Evolutionary conservation across 805 yeast genomes (phyloP).

Genomic region (Wickerhamiella vanderwaltii): DNA sequence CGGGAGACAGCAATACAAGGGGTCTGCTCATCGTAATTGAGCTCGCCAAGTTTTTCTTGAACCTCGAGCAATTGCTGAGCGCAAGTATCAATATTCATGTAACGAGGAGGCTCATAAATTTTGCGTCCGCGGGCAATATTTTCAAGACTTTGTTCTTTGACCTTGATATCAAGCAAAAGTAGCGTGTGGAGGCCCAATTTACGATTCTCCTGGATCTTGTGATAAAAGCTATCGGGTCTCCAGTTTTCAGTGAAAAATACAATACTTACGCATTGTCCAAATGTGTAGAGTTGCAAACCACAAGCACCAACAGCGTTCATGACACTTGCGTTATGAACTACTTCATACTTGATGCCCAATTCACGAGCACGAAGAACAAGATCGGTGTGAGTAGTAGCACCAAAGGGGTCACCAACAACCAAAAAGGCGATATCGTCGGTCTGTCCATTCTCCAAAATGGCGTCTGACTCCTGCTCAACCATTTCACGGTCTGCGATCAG

Average conservation of each 20-base stretch:
- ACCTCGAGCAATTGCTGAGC: constrained; percentile 79
- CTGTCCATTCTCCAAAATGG: constrained; percentile 64
- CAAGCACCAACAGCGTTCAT: constrained; percentile 99
- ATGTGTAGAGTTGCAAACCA: constrained; percentile 86
- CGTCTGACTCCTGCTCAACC: constrained; percentile 81
- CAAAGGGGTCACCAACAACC: constrained; percentile 96
- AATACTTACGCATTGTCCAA: constrained; percentile 94
- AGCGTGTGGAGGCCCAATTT: constrained; percentile 84
- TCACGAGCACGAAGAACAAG: constrained; percentile 84
- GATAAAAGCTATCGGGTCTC: constrained; percentile 94
- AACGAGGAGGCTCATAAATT: constrained; percentile 93
- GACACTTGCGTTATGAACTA: constrained; percentile 89
- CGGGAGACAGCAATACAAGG: constrained; percentile 92
- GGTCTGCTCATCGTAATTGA: constrained; percentile 73
- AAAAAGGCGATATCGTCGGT: constrained; percentile 80
- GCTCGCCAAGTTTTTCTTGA: constrained; percentile 62
- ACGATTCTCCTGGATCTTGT: constrained; percentile 79
- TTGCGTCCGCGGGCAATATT: constrained; percentile 86
- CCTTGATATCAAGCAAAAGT: constrained; percentile 81
- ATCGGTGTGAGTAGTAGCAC: constrained; percentile 97
- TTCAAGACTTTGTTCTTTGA: constrained; percentile 90
- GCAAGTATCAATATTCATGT: constrained; percentile 85
- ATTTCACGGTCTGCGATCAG: constrained; percentile 88
- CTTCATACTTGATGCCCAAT: constrained; percentile 60
- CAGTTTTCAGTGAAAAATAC: constrained; percentile 91